Evolutionary conservation across 2,329 filamentous ascomycete genomes (phyloP).

Genomic region (Aspergillus arachidicola): DNA sequence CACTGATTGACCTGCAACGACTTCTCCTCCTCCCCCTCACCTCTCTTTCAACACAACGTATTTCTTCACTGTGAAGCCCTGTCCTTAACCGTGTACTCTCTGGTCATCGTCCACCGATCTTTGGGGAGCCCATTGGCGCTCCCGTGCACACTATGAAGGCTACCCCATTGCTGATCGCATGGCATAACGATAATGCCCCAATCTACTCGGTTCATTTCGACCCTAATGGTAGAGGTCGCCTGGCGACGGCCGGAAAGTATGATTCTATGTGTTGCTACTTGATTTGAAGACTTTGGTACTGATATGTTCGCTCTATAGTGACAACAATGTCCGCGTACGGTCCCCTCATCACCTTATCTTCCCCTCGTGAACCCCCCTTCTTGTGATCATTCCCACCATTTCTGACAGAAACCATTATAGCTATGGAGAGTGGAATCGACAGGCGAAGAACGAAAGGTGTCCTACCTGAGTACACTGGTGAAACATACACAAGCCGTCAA

Average conservation of each 20-base stretch:
- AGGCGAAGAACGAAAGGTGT: slow-evolving; percentile 84
- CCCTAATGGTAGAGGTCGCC: slow-evolving; percentile 82
- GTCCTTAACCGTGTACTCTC: not conserved
- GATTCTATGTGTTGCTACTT: slow-evolving; percentile 13
- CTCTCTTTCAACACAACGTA: not conserved
- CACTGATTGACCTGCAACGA: not conserved
- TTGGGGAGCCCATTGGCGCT: slow-evolving; percentile 30
- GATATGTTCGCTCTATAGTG: slow-evolving; percentile 44
- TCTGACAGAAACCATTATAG: slow-evolving; percentile 53
- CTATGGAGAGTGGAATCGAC: slow-evolving; percentile 88
- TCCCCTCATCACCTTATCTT: slow-evolving; percentile 22
- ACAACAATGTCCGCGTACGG: slow-evolving; percentile 90
- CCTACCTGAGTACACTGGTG: slow-evolving; percentile 85
- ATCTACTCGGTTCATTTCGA: slow-evolving; percentile 99
- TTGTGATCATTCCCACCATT: slow-evolving; percentile 12
- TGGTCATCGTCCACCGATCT: not conserved
- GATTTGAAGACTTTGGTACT: slow-evolving; percentile 15
- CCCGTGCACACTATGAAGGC: slow-evolving; percentile 75
- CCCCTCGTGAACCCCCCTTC: slow-evolving; percentile 15
- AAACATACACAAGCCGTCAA: slow-evolving; percentile 98
- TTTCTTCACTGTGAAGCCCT: not conserved
- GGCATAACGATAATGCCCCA: slow-evolving; percentile 95
- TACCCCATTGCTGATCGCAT: slow-evolving; percentile 93
- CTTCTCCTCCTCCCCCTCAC: not conserved
- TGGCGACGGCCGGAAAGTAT: slow-evolving; percentile 86